phyloP scores from a whole-genome alignment of 116 monocot species.

The Papilionanthe hybrid region DNA sequence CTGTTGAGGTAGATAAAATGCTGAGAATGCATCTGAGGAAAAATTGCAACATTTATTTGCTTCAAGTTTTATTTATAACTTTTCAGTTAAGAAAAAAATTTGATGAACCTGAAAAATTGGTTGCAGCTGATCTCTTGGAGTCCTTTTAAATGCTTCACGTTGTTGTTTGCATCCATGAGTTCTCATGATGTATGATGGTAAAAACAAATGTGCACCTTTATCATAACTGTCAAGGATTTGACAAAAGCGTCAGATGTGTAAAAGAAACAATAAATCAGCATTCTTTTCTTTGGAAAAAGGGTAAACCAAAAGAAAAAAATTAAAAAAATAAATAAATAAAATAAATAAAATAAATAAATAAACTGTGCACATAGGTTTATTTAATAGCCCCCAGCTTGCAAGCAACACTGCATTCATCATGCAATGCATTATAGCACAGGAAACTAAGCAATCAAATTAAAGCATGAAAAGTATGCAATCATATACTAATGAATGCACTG shows the following conservation, averaged over 20 bases:
- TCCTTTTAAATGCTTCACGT: conserved; percentile 71
- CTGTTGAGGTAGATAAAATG: neutral
- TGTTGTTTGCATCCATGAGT: conserved; percentile 87
- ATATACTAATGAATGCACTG: neutral
- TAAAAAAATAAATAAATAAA: too few relatives aligned
- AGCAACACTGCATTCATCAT: neutral
- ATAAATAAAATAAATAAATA: too few relatives aligned
- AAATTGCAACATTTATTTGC: neutral
- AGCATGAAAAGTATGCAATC: neutral
- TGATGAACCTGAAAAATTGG: conserved; percentile 69
- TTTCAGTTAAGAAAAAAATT: neutral
- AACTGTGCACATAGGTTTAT: neutral
- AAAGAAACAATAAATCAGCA: conserved; percentile 4
- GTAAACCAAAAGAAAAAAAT: too few relatives aligned
- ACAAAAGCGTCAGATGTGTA: neutral
- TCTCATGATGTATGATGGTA: conserved; percentile 95
- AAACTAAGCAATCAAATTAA: neutral
- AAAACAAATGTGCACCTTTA: conserved; percentile 85
- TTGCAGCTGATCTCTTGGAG: conserved; percentile 68
- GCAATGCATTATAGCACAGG: neutral
- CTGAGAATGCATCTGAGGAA: neutral
- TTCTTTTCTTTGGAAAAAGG: neutral
- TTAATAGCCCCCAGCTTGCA: neutral
- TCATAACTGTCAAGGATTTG: conserved; percentile 55
- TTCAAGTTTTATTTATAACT: neutral